Evolutionary conservation across 1,139 yeast species (phyloP), one percentile per base, ranked within the genome.

Genomic region (Geotrichum carabidarum): DNA sequence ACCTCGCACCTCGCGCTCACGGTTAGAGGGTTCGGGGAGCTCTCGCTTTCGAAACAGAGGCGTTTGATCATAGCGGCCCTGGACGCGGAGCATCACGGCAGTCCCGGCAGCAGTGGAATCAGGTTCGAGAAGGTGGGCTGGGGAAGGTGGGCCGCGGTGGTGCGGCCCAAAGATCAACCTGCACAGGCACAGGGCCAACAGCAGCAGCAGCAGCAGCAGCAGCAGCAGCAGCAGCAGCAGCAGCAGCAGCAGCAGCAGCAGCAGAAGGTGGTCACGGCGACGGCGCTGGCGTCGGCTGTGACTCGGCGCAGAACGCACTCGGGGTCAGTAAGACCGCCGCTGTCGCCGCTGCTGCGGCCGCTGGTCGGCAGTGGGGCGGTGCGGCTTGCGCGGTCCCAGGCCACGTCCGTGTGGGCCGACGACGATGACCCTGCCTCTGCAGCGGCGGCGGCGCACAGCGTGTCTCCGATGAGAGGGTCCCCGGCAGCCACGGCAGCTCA

Each of bases 101-200:
- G 77, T 57, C 27, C 27, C 5, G 27, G 27, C 3, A 22, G 27
- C 27, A 22, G 27, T 22, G 27, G 27, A 5, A 72, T 78, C 15
- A 81, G 86, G 22, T 91, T 91, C 73, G 96, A 89, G 65, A 91
- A 91, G 72, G 90, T 90, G 42, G 97, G 97, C 27, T 91, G 98
- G 98, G 98, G 98, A 57, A 94, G 93, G 66, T 91, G 98, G 98
- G 89, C 91, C 31, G 95, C 91, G 6, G 22, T 34, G 48, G 30
- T 22, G 5, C 2, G 18, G 15, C 36, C 14, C 44, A 14, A 8
- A 4, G 43, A 9, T 18, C 11, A 18, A 3, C 7, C 43, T 40
- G 27, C 43, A 6, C 36, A 8, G 36, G 38, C 7, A 8, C 15
- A 8, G 11, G 35, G 35, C 35, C 11, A 8, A 8, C 9, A 8